Percentiles rank a stretch among this genome's conserved stretches.
phyloP scores from a whole-genome alignment of 2,329 filamentous ascomycete genomes.

The Pseudogymnoascus sp. region DNA sequence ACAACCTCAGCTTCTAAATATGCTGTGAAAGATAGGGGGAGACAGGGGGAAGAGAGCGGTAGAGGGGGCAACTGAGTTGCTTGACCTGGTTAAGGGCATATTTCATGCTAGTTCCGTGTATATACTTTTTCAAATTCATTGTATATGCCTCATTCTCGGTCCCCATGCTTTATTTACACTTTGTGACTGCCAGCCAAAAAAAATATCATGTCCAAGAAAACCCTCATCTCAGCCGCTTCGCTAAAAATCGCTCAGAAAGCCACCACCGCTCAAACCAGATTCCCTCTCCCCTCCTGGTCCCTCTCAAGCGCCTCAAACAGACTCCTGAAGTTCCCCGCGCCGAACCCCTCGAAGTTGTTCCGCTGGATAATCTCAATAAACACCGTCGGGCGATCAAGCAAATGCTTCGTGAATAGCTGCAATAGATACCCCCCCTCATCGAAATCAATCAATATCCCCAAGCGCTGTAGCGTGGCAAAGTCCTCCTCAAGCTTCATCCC shows the following conservation, averaged over 20 bases:
- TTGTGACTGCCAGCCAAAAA: not conserved
- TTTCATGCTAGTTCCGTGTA: not conserved
- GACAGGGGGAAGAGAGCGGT: not conserved
- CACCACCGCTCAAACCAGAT: constrained; percentile 39
- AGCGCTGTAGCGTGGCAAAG: constrained; percentile 63
- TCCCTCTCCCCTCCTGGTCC: constrained; percentile 80
- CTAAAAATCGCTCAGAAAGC: not conserved
- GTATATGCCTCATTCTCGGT: not conserved
- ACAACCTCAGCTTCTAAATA: constrained; percentile 29
- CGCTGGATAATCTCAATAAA: constrained; percentile 96
- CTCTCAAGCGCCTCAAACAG: constrained; percentile 92
- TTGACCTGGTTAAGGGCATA: not conserved
- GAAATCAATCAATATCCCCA: constrained; percentile 92
- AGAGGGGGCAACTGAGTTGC: not conserved
- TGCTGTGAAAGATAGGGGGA: not conserved
- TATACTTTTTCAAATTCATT: not conserved
- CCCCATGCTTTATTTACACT: not conserved
- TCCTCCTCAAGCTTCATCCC: constrained; percentile 66
- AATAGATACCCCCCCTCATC: constrained; percentile 83
- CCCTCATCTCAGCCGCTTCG: not conserved
- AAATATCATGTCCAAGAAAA: not conserved
- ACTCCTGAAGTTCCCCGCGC: constrained; percentile 92
- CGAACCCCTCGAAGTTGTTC: constrained; percentile 84
- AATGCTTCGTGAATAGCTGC: constrained; percentile 72
- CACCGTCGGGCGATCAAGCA: constrained; percentile 91